A percentile compares a stretch with the other conserved stretches of the same genome.
These are phyloP conservation scores for Plectosphaerella cucumerina DNA, from an alignment of 2,329 filamentous ascomycete genomes.

Conservation along the genomic window DNA sequence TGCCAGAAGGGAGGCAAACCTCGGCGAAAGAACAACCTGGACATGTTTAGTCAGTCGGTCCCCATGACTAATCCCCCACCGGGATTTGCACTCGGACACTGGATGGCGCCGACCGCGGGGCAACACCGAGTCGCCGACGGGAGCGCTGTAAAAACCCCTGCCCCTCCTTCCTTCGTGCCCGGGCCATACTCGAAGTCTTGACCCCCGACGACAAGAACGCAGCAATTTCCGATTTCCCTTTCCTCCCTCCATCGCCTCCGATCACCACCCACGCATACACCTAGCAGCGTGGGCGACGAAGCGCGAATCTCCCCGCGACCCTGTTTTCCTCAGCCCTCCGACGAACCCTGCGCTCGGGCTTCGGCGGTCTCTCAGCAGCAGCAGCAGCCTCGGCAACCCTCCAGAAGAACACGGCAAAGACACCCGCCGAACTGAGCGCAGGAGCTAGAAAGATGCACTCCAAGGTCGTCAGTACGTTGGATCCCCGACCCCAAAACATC, in stretches of 20 bases:
- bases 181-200: neutral
- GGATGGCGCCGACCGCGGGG: too few relatives aligned
- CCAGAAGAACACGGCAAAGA: conserved; percentile 41
- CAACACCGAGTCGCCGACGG: too few relatives aligned
- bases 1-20: too few relatives aligned
- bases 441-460: conserved; percentile 73
- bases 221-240: neutral
- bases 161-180: neutral
- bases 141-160: neutral
- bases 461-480: conserved; percentile 78
- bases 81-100: too few relatives aligned
- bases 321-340: conserved; percentile 85
- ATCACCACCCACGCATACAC: neutral
- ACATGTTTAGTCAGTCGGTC: too few relatives aligned
- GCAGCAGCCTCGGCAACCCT: conserved; percentile 57
- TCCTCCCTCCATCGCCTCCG: neutral
- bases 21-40: too few relatives aligned
- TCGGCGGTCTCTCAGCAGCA: conserved; percentile 69
- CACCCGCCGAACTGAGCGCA: conserved; percentile 27
- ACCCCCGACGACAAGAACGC: neutral
- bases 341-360: conserved; percentile 71
- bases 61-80: too few relatives aligned
- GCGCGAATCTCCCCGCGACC: conserved; percentile 56
- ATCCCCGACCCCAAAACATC: conserved; percentile 5
- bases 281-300: conserved; percentile 7